These are phyloP conservation scores for Globisporangium rhizosaccharum DNA, from an alignment of 352 stramenopile genomes.

Conservation along the genomic window DNA sequence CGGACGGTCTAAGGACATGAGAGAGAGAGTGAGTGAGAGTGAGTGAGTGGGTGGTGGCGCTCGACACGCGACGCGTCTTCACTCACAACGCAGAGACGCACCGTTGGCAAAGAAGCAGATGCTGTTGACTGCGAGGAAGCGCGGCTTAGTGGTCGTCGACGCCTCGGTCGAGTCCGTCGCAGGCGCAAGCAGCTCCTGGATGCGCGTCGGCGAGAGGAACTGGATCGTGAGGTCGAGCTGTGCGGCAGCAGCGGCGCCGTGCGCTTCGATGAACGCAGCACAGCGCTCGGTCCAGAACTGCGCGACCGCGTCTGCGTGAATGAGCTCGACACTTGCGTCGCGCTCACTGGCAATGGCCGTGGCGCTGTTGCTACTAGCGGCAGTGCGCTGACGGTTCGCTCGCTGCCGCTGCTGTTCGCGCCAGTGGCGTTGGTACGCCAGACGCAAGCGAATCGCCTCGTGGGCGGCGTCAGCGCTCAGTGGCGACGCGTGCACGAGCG, in stretches of 20 bases:
- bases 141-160: neutral
- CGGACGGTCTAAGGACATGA: conserved; percentile 27
- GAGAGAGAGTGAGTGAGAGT: neutral
- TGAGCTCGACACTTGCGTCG: neutral
- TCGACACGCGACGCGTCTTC: neutral
- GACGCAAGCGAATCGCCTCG: conserved; percentile 21
- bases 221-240: conserved; percentile 13
- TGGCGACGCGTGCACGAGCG: conserved; percentile 22
- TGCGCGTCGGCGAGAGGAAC: conserved; percentile 34
- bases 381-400: neutral
- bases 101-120: conserved; percentile 77
- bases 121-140: conserved; percentile 54
- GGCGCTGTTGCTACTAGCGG: neutral
- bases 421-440: conserved; percentile 20
- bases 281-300: conserved; percentile 7
- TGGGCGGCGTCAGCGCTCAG: conserved; percentile 18
- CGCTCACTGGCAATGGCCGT: neutral
- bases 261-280: neutral
- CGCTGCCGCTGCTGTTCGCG: conserved; percentile 18
- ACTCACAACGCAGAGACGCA: conserved; percentile 12
- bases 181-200: conserved; percentile 25
- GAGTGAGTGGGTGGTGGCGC: neutral
- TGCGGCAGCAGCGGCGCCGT: neutral
- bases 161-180: conserved; percentile 11
- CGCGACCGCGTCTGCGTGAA: conserved; percentile 8